Evolutionary conservation across 176 grass and related monocot species (phyloP), one percentile per base, ranked within the genome.

Genomic region (Avena insularis): DNA sequence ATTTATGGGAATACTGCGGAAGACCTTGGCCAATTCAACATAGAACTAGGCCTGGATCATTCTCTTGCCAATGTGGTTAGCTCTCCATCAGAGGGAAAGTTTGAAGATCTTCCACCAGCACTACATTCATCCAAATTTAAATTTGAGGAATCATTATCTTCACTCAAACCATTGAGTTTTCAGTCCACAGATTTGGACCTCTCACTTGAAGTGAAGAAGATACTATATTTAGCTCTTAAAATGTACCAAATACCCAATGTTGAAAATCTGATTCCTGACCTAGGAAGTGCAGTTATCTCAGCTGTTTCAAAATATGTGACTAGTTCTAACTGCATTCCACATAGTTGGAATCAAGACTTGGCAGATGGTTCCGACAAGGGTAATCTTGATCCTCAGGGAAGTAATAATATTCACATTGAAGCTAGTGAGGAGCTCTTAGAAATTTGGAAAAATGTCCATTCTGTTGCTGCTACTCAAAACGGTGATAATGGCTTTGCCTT

Each of bases 21-120:
- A 90, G 92, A 98, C 83, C 96, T 98, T 80, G 96, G 96, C 79
- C 96, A 98, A 71, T 98, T 98, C 88, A 98, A 98, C 82, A 94
- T 98, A 83, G 96, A 92, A 87, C 89, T 98, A 75, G 96, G 89
- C 77, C 72, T 98, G 33, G 96, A 98, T 71, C 90, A 87, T 95
- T 94, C 96, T 77, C 85, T 98, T 35, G 90, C 82, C 8, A 95
- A 98, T 92, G 92, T 95, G 51, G 90, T 98, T 82, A 94, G 87
- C 82, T 95, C 96, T 79, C 93, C 96, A 77, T 95, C 86, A 78
- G 96, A 95, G 80, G 96, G 93, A 73, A 98, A 94, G 58, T 90
- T 94, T 27, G 96, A 98, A 86, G 93, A 98, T 77, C 90, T 98
- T 51, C 96, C 96, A 82, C 96, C 86, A 43, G 96, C 88, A 91